These are phyloP conservation scores for Rhododendron williamsianum DNA, from an alignment of 148 eudicot genomes.

Conservation along the genomic window DNA sequence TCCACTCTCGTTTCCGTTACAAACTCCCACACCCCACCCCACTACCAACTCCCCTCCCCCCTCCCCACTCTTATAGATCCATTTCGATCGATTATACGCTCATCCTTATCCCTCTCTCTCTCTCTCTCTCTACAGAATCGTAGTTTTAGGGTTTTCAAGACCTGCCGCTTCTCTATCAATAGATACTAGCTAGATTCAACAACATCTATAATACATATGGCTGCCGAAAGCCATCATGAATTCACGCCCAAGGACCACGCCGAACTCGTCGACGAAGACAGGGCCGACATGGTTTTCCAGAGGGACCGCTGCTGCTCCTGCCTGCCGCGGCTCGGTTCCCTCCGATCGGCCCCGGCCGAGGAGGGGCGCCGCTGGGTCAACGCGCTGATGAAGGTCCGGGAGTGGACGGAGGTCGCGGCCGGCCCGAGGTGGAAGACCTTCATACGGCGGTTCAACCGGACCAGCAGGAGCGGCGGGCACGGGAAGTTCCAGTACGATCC, in stretches of 20 bases:
- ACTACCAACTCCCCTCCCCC: no score
- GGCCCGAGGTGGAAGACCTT: constrained; percentile 89
- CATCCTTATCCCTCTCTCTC: not conserved
- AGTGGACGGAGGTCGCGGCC: constrained; percentile 78
- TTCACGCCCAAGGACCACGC: not conserved
- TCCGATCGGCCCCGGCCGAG: not conserved
- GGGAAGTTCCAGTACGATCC: constrained; percentile 67
- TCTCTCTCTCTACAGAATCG: no score
- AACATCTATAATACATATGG: not conserved
- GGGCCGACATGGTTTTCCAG: constrained; percentile 1
- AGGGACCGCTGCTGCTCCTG: constrained; percentile 23
- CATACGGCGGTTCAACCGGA: constrained; percentile 56
- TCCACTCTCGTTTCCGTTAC: not conserved
- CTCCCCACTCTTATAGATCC: not conserved
- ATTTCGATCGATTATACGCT: not conserved
- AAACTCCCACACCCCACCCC: not conserved
- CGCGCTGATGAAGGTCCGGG: constrained; percentile 56
- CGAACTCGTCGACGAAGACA: not conserved
- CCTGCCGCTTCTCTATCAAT: not conserved
- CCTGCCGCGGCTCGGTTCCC: constrained; percentile 10
- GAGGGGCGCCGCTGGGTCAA: constrained; percentile 37
- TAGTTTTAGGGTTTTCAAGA: not conserved
- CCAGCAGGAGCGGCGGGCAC: constrained; percentile 10
- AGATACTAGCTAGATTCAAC: not conserved
- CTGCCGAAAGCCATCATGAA: not conserved